These are phyloP conservation scores for Saitozyma podzolica DNA, from an alignment of 768 basidiomycete genomes.

Conservation along the genomic window DNA sequence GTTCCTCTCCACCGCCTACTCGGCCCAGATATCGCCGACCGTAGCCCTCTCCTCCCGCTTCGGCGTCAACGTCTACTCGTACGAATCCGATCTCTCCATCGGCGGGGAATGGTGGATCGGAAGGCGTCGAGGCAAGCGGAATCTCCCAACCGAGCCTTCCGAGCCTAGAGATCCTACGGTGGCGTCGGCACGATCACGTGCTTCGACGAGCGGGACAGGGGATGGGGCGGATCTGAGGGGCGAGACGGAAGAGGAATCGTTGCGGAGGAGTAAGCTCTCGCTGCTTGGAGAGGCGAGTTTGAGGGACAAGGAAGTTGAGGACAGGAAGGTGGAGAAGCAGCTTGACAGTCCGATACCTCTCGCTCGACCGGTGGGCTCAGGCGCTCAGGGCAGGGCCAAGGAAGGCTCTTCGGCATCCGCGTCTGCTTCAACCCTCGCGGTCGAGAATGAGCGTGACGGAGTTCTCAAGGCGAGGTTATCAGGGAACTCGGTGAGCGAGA, in stretches of 20 bases:
- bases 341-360: constrained; percentile 23
- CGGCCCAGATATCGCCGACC: constrained; percentile 80
- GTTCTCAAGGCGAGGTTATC: constrained; percentile 88
- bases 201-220: not conserved
- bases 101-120: constrained; percentile 96
- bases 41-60: constrained; percentile 81
- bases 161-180: not conserved
- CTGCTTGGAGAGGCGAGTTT: constrained; percentile 8
- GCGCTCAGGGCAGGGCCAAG: not conserved
- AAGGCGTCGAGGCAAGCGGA: constrained; percentile 53
- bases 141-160: constrained; percentile 1
- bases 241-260: not conserved
- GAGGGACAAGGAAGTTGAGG: constrained; percentile 8
- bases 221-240: not conserved
- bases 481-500: constrained; percentile 72
- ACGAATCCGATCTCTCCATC: constrained; percentile 93
- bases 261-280: not conserved
- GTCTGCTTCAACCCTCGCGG: not conserved
- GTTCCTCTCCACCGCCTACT: constrained; percentile 86
- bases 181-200: not conserved
- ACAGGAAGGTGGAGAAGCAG: constrained; percentile 18
- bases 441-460: constrained; percentile 55
- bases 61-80: constrained; percentile 95
- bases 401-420: not conserved
- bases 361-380: not conserved